These are phyloP conservation scores for Lentinula boryana DNA, from an alignment of 768 basidiomycete species.

Conservation along the genomic window DNA sequence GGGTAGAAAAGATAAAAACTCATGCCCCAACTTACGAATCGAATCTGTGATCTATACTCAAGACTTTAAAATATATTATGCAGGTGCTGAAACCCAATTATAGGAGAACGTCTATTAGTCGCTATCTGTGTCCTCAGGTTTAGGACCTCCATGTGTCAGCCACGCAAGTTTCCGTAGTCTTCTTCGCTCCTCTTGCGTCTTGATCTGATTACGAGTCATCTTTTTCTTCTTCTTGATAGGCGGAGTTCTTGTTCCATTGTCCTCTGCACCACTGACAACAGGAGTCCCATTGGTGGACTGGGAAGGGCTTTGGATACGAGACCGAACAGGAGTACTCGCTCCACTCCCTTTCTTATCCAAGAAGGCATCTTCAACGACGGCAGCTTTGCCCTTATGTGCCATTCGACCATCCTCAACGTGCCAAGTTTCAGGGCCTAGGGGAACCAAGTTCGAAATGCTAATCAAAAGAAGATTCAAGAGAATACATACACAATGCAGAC, in stretches of 20 bases:
- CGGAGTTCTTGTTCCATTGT: conserved; percentile 32
- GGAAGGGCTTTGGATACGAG: conserved; percentile 62
- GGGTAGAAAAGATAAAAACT: too few relatives aligned
- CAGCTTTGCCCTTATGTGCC: conserved; percentile 83
- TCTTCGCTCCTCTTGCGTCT: conserved; percentile 84
- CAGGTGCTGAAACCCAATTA: background rate
- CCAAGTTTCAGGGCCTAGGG: conserved; percentile 87
- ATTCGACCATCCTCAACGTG: conserved; percentile 82
- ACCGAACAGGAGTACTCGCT: conserved; percentile 63
- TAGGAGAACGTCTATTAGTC: conserved; percentile 22
- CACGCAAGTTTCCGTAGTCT: conserved; percentile 75
- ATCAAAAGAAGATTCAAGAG: background rate
- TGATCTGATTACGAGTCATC: conserved; percentile 80
- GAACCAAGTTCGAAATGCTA: background rate
- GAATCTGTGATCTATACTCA: background rate
- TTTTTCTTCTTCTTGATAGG: conserved; percentile 83
- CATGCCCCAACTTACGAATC: background rate
- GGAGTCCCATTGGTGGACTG: conserved; percentile 72
- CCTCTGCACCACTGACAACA: conserved; percentile 74
- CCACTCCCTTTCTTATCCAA: conserved; percentile 72
- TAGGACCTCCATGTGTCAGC: conserved; percentile 77
- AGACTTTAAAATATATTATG: background rate
- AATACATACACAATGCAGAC: conserved; percentile 64
- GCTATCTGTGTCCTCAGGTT: conserved; percentile 79
- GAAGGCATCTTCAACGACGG: conserved; percentile 81